Percentiles rank a stretch among this genome's conserved stretches.
Conservation (phyloP, 345 rosid genomes). For the Eucalyptus decipiens region DNA sequence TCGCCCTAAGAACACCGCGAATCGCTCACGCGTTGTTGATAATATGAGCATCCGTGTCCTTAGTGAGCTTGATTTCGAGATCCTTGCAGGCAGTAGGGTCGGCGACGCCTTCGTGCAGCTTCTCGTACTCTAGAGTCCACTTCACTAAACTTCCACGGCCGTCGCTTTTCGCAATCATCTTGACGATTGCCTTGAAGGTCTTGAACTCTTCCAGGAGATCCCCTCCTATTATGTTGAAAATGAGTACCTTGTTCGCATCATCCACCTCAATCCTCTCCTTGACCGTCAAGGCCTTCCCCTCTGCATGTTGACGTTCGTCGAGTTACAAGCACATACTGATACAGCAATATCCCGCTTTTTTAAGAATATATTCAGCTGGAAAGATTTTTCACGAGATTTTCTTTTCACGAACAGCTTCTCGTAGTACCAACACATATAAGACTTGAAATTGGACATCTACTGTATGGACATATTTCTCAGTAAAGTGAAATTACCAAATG, state of each 20-base stretch:
- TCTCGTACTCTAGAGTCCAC: slow-evolving; percentile 8
- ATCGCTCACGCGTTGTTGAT: not conserved
- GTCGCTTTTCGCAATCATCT: not conserved
- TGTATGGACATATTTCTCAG: not conserved
- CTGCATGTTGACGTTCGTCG: not conserved
- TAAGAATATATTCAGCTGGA: not conserved
- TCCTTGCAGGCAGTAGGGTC: not conserved
- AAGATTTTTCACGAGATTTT: not conserved
- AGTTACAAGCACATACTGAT: not conserved
- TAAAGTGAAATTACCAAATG: not conserved
- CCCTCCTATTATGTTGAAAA: not conserved
- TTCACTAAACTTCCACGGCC: not conserved
- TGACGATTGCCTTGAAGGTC: not conserved
- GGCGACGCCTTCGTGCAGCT: not conserved
- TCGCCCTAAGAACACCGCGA: not conserved
- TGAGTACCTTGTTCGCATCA: not conserved
- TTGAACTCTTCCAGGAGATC: not conserved
- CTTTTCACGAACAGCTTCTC: not conserved
- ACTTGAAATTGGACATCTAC: not conserved
- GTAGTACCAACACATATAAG: not conserved
- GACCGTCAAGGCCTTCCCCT: not conserved
- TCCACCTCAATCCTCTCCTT: not conserved
- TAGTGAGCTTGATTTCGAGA: not conserved
- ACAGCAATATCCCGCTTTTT: not conserved
- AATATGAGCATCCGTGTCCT: not conserved